Conservation (phyloP, 2,329 filamentous ascomycete species). For the Pseudogymnoascus sp. region DNA sequence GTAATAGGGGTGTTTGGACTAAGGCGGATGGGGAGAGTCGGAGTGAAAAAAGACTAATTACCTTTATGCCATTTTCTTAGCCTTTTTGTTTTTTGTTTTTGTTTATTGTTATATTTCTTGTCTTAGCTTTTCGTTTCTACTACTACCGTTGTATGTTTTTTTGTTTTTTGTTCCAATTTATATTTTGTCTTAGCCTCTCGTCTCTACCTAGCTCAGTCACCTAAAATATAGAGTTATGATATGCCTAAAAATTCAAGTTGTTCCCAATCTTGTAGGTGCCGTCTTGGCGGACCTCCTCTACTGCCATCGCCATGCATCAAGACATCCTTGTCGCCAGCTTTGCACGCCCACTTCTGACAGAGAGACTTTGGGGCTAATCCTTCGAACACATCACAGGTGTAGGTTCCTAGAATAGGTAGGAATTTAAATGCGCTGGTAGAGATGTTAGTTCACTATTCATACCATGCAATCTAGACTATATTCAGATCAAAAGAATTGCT, state of each 20-base stretch:
- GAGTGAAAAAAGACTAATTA: too few species aligned
- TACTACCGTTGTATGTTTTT: too few species aligned
- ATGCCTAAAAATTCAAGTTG: not conserved
- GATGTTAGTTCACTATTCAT: not conserved
- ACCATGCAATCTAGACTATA: not conserved
- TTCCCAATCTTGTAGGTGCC: not conserved
- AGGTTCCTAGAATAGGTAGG: not conserved
- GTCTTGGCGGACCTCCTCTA: not conserved
- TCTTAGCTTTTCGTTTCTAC: too few species aligned
- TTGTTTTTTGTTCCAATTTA: too few species aligned
- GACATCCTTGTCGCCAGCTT: not conserved
- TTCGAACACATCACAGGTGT: not conserved
- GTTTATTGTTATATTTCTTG: too few species aligned
- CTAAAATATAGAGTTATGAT: too few species aligned
- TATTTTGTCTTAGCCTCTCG: too few species aligned
- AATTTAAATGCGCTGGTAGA: not conserved
- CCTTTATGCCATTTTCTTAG: too few species aligned
- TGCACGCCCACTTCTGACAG: not conserved
- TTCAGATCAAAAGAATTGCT: not conserved
- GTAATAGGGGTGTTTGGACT: too few species aligned
- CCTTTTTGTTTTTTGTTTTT: too few species aligned
- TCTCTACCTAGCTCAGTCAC: too few species aligned
- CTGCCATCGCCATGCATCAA: not conserved
- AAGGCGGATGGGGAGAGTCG: too few species aligned
- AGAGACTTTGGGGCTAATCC: not conserved